Evolutionary conservation across 352 stramenopile genomes (phyloP).

Genomic region (Blastocystis sp.): DNA sequence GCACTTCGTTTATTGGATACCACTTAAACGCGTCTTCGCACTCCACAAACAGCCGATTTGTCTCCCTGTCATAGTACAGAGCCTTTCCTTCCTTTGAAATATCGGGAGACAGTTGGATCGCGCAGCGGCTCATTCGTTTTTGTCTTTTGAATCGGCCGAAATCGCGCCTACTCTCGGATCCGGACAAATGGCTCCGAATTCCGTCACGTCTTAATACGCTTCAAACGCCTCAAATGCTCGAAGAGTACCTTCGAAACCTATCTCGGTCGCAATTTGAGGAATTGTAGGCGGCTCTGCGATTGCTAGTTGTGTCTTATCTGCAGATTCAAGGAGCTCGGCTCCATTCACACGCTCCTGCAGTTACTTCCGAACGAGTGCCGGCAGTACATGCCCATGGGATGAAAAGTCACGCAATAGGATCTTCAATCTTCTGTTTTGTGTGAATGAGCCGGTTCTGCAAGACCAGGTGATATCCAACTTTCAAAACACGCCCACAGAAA

Average conservation of each 20-base stretch:
- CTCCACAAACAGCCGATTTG: constrained; percentile 51
- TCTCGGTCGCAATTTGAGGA: constrained; percentile 17
- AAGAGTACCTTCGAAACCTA: constrained; percentile 13
- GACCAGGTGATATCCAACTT: constrained; percentile 25
- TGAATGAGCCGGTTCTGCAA: constrained; percentile 1
- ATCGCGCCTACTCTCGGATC: neutral
- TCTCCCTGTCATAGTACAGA: constrained; percentile 13
- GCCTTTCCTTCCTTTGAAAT: constrained; percentile 3
- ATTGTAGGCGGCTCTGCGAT: neutral
- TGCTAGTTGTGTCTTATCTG: neutral
- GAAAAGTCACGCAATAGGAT: constrained; percentile 31
- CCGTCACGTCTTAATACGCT: neutral
- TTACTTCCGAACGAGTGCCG: constrained; percentile 55
- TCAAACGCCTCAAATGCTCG: constrained; percentile 1
- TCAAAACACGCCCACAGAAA: constrained; percentile 9
- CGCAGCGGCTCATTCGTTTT: constrained; percentile 24
- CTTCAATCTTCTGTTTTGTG: constrained; percentile 58
- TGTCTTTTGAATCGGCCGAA: neutral
- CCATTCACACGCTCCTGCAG: constrained; percentile 49
- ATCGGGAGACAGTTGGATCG: neutral
- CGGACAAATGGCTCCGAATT: neutral
- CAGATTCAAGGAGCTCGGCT: constrained; percentile 35
- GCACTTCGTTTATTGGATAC: neutral
- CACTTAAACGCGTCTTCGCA: constrained; percentile 19
- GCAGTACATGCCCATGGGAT: neutral